Percentiles rank a stretch among this genome's conserved stretches.
Evolutionary conservation across 768 basidiomycete species (phyloP).

Genomic region (Lactifluus hygrophoroides): DNA sequence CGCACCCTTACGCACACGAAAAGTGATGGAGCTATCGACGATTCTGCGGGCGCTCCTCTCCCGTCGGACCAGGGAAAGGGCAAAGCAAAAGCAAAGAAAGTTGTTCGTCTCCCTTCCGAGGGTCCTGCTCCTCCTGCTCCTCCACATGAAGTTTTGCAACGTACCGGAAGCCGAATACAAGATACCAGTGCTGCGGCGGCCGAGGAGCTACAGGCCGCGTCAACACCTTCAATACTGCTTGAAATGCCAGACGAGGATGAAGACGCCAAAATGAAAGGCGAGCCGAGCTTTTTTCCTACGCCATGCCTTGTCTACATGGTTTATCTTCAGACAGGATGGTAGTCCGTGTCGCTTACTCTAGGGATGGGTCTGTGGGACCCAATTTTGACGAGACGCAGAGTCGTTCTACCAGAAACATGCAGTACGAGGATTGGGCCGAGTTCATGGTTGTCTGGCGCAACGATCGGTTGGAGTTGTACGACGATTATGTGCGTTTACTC

Average conservation of each 20-base stretch:
- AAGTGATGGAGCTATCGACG: neutral
- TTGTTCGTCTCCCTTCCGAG: neutral
- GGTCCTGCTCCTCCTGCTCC: slow-evolving; percentile 39
- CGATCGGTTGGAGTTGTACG: slow-evolving; percentile 72
- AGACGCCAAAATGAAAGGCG: slow-evolving; percentile 71
- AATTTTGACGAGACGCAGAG: slow-evolving; percentile 62
- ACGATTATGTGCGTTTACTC: slow-evolving; percentile 57
- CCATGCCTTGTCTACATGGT: slow-evolving; percentile 19
- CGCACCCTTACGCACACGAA: neutral
- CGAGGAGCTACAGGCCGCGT: slow-evolving; percentile 22
- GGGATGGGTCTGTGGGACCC: slow-evolving; percentile 38
- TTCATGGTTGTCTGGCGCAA: slow-evolving; percentile 82
- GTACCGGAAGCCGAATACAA: slow-evolving; percentile 46
- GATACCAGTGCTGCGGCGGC: slow-evolving; percentile 61
- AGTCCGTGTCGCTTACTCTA: slow-evolving; percentile 62
- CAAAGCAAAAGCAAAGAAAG: slow-evolving; percentile 19
- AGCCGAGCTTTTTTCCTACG: slow-evolving; percentile 15
- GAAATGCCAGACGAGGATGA: slow-evolving; percentile 25
- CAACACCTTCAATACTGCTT: slow-evolving; percentile 14
- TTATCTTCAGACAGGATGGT: slow-evolving; percentile 73
- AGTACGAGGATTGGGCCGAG: slow-evolving; percentile 66
- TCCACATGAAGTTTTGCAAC: slow-evolving; percentile 57
- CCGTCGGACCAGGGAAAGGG: slow-evolving; percentile 21
- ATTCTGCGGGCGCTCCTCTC: neutral
- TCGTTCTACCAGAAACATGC: slow-evolving; percentile 51